Evolutionary conservation across 495 filamentous ascomycete species (phyloP), one percentile per base, ranked within the genome.

Genomic region (Penicillium malachiteum): DNA sequence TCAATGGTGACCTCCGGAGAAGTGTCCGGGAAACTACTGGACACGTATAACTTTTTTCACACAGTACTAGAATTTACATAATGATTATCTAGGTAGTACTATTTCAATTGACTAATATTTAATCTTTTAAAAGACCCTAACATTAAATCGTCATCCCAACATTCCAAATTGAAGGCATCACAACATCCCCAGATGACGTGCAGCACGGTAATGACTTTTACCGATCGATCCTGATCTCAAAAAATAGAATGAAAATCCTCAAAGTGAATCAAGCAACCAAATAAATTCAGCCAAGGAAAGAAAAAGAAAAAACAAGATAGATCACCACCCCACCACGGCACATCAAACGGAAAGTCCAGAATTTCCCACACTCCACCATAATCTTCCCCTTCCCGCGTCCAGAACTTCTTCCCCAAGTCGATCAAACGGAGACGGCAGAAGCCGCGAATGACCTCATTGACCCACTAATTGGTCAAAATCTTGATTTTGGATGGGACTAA

Each of bases 381-480:
- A 14, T 41, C 14, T 8, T 14, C 17, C 31, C 33, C 21, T 34
- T 48, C 46, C 34, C n/a, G 5, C 38, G n/a, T 18, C 51, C 48
- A 41, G 44, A 51, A 50, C 31, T 17, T 7, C 54, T 40, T 9
- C 26, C 42, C 16, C 7, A 33, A 45, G 60, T 59, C 63, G 63
- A 63, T 63, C 63, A 65, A 58, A 57, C 60, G 52, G 56, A 57
- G 42, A 62, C 56, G 60, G 60, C 57, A 49, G 55, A 67, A 55
- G 64, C 58, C 64, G 64, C 50, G 45, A 48, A 60, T 67, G 64
- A 67, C 50, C 44, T 67, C 64, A 67, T 58, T 18, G 55, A 17
- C 55, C 64, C 64, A 62, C 57, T 11, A 11, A 37, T 50, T 21
- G 35, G 16, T 30, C 45, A 26, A 52, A 65, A 65, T 65, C 62